Base-by-base conservation (phyloP, 192 early-diverging fungal species). In the Haplosporangium gracile region DNA sequence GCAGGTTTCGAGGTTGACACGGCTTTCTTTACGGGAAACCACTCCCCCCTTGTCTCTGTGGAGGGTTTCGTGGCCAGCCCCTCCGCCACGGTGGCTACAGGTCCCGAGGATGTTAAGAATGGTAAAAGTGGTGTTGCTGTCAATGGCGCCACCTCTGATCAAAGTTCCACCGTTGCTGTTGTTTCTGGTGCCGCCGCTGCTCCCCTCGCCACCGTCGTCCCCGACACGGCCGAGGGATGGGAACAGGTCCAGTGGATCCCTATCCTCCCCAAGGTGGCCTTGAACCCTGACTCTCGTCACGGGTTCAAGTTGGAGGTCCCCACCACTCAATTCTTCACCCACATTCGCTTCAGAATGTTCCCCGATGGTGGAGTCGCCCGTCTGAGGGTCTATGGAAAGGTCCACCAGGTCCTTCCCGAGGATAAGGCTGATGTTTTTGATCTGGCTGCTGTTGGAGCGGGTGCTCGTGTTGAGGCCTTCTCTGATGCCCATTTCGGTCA, bases 21-120 rank as follows among this genome's bases (percentile, higher is more conserved):
- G 20, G 92, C 94, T 74, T 95, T 94, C 89, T 99, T 99, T 84
- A 97, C 95, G 34, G 98, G 98, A 74, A 98, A 99, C 90, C 96
- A 99, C 75, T 93, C 95, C 32, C 96, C 97, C 0, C 86, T 92
- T 47, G 95, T 96, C 57, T 95, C 94, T 49, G 94, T 99, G 42
- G 96, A 98, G 87, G 96, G 90, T 9, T 91, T 78, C 3, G 73
- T 75, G 73, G 72, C 68, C 38, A 39, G 45, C 0, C 7, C 39
- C 8, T 36, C 72, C 22, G 22, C 29, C 22, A 57, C 40, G 22
- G 65, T 40, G 34, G 78, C 13, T 51, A 40, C 39, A 38, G 71
- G 10, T 70, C 18, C 32, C 51, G 76, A 49, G 45, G 60, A 65
- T 29, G 60, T 32, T 11, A 65, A 65, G 60, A 32, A 65, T 29